Evolutionary conservation across 768 basidiomycete genomes (phyloP), one percentile per base, ranked within the genome.

Genomic region (Boletus pseudo-olivaceus): DNA sequence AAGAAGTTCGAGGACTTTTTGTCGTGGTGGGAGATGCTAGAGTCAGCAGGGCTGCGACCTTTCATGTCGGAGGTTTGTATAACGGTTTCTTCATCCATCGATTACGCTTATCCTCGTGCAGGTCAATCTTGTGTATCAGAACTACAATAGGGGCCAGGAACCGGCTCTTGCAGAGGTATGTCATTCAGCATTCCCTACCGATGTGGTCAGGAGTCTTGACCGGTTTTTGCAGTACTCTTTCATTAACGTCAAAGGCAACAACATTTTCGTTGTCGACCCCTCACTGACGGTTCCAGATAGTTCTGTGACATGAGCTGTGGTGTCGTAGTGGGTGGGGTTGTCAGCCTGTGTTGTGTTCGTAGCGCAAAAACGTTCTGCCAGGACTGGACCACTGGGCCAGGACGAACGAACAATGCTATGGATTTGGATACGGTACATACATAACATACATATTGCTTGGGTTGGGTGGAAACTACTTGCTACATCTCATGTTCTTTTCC

Each of bases 121-220:
- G 78, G 78, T 82, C 23, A 83, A 82, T 64, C 66, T 83, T 40
- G 79, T 83, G 19, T 83, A 83, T 61, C 76, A 77, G 52, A 83
- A 82, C 59, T 82, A 82, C 64, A 81, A 82, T 61, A 73, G 65
- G 53, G 73, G 73, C 5, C 67, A 67, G 20, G 74, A 69, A 2
- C 64, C 78, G 14, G 78, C 81, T 51, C 74, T 83, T 14, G 78
- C 76, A 7, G 82, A 82, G 74, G 80, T 79, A 57, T 35, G 71
- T 41, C 32, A 8, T 34, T 8, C 14, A 10, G 2, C 2, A n/a
- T 54, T 45, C 9, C 14, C 5, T 4, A 4, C 0, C 10, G 4
- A 37, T 32, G 11, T 33, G 17, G 5, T 50, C n/a, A 26, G 11
- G 19, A 17, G 37, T 46, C n/a, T 38, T 62, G 40, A 63, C 45